Percentiles rank a stretch among this genome's conserved stretches.
Conservation (phyloP, 345 rosid genomes). For the thale cress (Arabidopsis thaliana) region TAIR10.1 NC_003071.7:10649501-10650000, state of each 20-base stretch:
- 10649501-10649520: not conserved
- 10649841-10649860: not conserved
- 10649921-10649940: conserved; percentile 64
- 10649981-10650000: conserved; percentile 61
- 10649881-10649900: not conserved
- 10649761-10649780: no score
- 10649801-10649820: no score
- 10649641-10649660: not conserved
- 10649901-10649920: not conserved
- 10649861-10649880: no score
- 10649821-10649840: no score
- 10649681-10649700: not conserved
- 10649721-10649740: no score
- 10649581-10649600: conserved; percentile 44
- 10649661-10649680: not conserved
- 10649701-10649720: no score
- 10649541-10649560: conserved; percentile 87
- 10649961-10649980: conserved; percentile 67
- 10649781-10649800: no score
- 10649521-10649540: not conserved
- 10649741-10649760: no score
- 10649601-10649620: not conserved
- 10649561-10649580: conserved; percentile 84
- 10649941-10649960: conserved; percentile 67
- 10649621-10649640: not conserved